These are phyloP conservation scores for Gaeumannomyces tritici DNA, from an alignment of 2,329 filamentous ascomycete genomes.

Conservation along the genomic window DNA sequence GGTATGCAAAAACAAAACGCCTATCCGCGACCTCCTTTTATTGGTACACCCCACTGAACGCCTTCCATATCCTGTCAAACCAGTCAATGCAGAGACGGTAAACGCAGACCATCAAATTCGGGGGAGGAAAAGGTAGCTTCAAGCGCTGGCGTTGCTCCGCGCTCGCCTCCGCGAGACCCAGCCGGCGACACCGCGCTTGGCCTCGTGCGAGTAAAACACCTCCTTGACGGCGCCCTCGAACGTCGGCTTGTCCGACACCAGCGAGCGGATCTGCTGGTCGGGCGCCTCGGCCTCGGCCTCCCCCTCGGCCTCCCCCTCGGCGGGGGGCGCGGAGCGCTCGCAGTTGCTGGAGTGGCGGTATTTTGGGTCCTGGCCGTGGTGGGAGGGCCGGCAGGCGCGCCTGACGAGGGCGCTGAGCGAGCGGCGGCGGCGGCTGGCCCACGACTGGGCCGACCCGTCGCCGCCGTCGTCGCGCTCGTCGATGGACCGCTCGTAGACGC, in stretches of 20 bases:
- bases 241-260: background rate
- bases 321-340: background rate
- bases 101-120: background rate
- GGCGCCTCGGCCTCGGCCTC: background rate
- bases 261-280: background rate
- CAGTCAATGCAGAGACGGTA: background rate
- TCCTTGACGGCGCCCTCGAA: background rate
- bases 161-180: background rate
- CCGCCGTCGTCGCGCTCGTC: background rate
- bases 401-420: background rate
- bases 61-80: background rate
- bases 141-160: background rate
- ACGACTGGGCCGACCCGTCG: background rate
- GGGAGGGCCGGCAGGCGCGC: background rate
- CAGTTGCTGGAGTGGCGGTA: background rate
- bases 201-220: background rate
- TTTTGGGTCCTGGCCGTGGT: background rate
- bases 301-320: too few relatives aligned
- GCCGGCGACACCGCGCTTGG: background rate
- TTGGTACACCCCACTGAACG: too few relatives aligned
- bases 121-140: background rate
- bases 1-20: background rate
- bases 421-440: background rate
- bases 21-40: too few relatives aligned
- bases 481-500: conserved; percentile 37